A percentile compares a stretch with the other conserved stretches of the same genome.
Evolutionary conservation across 441 rosid genomes (phyloP).

Genomic region (Breynia disticha): DNA sequence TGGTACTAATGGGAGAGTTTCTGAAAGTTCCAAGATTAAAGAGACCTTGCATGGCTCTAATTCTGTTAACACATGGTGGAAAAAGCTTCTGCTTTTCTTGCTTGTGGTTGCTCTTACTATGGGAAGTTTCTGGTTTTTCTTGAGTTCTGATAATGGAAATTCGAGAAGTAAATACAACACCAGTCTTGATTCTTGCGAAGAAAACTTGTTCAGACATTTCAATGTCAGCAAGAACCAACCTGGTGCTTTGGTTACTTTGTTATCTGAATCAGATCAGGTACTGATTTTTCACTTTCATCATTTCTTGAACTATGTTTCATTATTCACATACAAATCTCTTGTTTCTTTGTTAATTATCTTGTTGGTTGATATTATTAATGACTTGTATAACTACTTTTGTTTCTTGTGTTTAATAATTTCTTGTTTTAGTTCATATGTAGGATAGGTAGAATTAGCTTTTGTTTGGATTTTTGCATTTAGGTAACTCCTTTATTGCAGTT

Average conservation of each 20-base stretch:
- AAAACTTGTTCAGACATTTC: constrained; percentile 79
- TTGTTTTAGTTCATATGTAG: constrained; percentile 9
- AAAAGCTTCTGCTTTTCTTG: constrained; percentile 33
- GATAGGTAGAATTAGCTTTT: neutral
- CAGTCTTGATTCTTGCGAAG: constrained; percentile 40
- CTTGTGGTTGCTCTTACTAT: constrained; percentile 27
- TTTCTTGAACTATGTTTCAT: constrained; percentile 9
- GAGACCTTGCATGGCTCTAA: constrained; percentile 30
- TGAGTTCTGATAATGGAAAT: constrained; percentile 20
- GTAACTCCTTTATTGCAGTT: neutral
- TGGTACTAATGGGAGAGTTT: constrained; percentile 34
- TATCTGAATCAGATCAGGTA: constrained; percentile 74
- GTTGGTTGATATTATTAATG: constrained; percentile 7
- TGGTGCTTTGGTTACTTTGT: constrained; percentile 67
- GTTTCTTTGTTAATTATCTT: constrained; percentile 4
- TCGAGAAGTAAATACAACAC: constrained; percentile 15
- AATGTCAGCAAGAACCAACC: constrained; percentile 90
- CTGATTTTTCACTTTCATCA: constrained; percentile 6
- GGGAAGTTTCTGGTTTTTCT: constrained; percentile 33
- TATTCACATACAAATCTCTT: constrained; percentile 1
- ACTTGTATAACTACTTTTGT: constrained; percentile 1
- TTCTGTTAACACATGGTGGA: constrained; percentile 35
- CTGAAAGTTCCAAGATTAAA: constrained; percentile 35
- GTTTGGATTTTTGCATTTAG: constrained; percentile 5
- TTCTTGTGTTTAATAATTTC: constrained; percentile 6